Conservation (phyloP, 305 asterid genomes). For the Galium porrigens region DNA sequence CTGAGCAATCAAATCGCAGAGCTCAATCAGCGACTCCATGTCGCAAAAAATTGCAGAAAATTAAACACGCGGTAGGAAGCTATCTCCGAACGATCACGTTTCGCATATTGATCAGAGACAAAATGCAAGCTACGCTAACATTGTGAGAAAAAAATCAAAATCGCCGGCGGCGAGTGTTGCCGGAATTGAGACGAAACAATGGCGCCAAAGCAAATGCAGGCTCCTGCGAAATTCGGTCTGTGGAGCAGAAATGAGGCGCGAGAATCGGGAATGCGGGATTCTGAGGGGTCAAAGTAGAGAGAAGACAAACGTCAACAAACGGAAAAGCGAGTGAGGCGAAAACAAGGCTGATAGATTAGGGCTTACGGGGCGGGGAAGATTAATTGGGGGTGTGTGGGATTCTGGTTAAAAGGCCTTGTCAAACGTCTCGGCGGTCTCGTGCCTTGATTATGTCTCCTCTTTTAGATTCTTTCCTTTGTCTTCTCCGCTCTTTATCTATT, state of each 20-base stretch:
- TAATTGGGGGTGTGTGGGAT: no score
- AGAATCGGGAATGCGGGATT: conserved; percentile 6
- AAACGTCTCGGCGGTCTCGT: not conserved
- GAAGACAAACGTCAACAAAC: not conserved
- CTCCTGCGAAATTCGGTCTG: not conserved
- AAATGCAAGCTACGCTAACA: not conserved
- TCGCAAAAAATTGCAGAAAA: conserved; percentile 6
- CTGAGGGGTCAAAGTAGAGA: conserved; percentile 11
- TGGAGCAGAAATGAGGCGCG: not conserved
- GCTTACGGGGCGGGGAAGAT: conserved; percentile 16
- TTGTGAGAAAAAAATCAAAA: not conserved
- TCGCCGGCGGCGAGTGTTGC: not conserved
- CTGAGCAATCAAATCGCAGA: conserved; percentile 69
- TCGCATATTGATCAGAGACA: conserved; percentile 1
- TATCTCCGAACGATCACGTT: conserved; percentile 1
- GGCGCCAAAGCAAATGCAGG: not conserved
- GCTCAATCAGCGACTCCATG: conserved; percentile 80
- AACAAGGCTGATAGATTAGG: conserved; percentile 1
- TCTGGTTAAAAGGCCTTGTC: conserved; percentile 23
- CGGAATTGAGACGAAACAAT: not conserved
- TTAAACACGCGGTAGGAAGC: conserved; percentile 8
- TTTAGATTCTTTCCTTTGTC: not conserved
- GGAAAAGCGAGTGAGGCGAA: not conserved
- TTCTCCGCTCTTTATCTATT: not conserved
- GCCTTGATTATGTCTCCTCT: not conserved